Conservation (phyloP, 2,329 filamentous ascomycete genomes). For the Lachnellula occidentalis region DNA sequence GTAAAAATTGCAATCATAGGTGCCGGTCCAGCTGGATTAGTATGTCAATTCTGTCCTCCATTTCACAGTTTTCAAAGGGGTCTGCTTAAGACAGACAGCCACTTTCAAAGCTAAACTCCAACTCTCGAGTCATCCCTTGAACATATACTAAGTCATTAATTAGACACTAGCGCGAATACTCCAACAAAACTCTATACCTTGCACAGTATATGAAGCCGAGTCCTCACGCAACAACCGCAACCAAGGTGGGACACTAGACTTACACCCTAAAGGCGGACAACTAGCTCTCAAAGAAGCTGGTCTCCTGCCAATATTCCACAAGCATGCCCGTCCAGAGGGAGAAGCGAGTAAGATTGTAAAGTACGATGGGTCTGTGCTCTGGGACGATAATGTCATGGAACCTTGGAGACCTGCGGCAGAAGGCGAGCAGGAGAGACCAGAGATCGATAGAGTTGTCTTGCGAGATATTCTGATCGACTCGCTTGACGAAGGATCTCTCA, state of each 20-base stretch:
- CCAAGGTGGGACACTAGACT: neutral
- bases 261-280: neutral
- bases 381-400: constrained; percentile 1
- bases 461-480: constrained; percentile 31
- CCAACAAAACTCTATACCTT: constrained; percentile 21
- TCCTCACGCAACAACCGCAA: neutral
- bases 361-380: neutral
- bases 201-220: constrained; percentile 30
- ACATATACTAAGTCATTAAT: neutral
- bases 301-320: neutral
- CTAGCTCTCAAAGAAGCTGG: neutral
- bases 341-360: neutral
- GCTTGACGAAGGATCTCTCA: constrained; percentile 31
- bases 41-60: neutral
- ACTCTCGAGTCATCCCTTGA: neutral
- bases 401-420: neutral
- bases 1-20: constrained; percentile 30
- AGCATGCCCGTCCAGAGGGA: neutral
- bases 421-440: constrained; percentile 27
- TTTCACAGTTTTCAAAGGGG: neutral
- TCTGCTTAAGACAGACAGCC: neutral
- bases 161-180: constrained; percentile 29
- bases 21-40: constrained; percentile 29
- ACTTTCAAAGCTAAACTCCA: neutral
- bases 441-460: constrained; percentile 36